Base-by-base conservation (phyloP, 1,139 yeast species). In the Kodamaea sp. region DNA sequence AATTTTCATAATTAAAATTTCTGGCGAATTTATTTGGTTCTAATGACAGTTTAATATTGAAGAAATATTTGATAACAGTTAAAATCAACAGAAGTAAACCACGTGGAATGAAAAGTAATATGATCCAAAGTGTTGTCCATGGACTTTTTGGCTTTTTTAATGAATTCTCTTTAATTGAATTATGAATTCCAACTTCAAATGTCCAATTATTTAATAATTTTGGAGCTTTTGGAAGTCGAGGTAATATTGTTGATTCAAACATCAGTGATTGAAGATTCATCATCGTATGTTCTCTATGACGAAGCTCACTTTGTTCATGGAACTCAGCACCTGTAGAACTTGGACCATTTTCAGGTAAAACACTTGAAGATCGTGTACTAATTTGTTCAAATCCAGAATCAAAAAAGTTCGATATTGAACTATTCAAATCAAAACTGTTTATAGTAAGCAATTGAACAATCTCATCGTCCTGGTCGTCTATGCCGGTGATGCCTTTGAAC, bases 361-460 rank as follows among this genome's bases (percentile, higher is more conserved):
- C 27, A 24, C 42, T 42, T 12, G 34, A 26, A n/a, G 40, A 27
- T 8, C 35, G 41, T 27, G 32, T 34, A 29, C 27, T 24, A 29
- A 62, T 52, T 26, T 60, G 46, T 2, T 63, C 65, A 43, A 70
- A 69, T 29, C 79, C 78, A 10, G 67, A 60, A 45, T 78, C 84
- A 47, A 78, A 76, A 50, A 63, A 78, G 37, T 70, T 60, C 8
- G 74, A 67, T 24, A 76, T 61, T 9, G 82, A 75, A 39, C 63
- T 63, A 46, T 78, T 78, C 42, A 78, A 57, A 49, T 77, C 64
- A 70, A 71, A 72, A 41, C 70, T 66, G 46, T 75, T 65, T 28
- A 67, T 60, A 1, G 64, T 54, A 34, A 78, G 57, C 23, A 78
- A 55, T 26, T 62, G 54, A 2, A 61, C 42, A 1, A 71, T 65